phyloP scores from a whole-genome alignment of 352 stramenopile species.

The Globisporangium camurandrum region DNA sequence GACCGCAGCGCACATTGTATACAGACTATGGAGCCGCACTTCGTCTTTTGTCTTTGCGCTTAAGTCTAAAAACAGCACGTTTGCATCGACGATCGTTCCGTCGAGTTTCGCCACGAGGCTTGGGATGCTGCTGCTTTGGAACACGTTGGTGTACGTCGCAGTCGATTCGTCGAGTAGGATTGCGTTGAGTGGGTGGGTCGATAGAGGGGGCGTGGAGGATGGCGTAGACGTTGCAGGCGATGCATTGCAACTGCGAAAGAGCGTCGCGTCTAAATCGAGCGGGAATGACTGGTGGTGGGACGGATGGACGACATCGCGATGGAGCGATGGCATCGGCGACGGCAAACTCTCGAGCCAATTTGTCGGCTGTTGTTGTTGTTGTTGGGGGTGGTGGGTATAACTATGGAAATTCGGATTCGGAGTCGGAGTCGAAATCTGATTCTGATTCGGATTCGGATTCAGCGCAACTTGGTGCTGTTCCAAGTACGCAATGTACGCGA shows the following conservation, averaged over 20 bases:
- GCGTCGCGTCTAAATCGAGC: no score
- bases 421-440: constrained; percentile 10
- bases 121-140: constrained; percentile 71
- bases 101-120: constrained; percentile 71
- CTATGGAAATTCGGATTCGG: constrained; percentile 10
- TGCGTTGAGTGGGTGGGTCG: constrained; percentile 52
- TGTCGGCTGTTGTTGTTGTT: constrained; percentile 3
- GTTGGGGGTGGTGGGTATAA: background rate
- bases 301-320: no score
- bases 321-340: constrained; percentile 32
- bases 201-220: constrained; percentile 59
- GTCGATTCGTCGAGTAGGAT: constrained; percentile 66
- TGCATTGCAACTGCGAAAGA: no score
- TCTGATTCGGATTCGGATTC: constrained; percentile 8
- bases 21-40: constrained; percentile 65
- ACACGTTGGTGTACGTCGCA: constrained; percentile 68
- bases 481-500: constrained; percentile 76
- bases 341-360: constrained; percentile 18
- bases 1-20: constrained; percentile 71
- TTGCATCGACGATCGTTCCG: constrained; percentile 73
- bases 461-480: constrained; percentile 41
- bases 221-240: no score
- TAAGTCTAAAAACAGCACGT: constrained; percentile 67
- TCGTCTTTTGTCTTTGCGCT: constrained; percentile 78
- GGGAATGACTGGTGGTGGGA: constrained; percentile 38